Conservation (phyloP, 225 moss, liverwort and hornwort genomes). For the Takakia lepidozioides region DNA sequence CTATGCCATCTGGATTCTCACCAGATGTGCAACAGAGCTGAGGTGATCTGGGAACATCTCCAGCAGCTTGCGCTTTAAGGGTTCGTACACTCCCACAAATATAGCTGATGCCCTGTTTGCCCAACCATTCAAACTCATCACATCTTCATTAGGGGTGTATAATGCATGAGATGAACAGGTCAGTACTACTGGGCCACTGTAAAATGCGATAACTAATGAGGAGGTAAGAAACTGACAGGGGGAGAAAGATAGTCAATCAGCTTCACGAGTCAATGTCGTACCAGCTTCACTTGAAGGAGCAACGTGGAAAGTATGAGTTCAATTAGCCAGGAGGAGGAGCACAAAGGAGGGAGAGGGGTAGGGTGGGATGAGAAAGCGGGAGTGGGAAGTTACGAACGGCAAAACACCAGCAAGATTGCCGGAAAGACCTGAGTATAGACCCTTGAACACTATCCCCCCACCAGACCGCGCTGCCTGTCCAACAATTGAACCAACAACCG, state of each 20-base stretch:
- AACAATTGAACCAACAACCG: constrained; percentile 16
- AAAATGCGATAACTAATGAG: too few relatives aligned
- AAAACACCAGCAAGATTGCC: constrained; percentile 79
- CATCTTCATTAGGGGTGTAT: too few relatives aligned
- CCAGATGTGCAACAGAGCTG: constrained; percentile 71
- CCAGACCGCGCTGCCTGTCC: constrained; percentile 84
- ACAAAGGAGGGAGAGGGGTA: not conserved
- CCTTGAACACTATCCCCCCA: constrained; percentile 77
- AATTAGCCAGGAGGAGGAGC: constrained; percentile 1
- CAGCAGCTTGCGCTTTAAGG: constrained; percentile 65
- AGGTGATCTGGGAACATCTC: constrained; percentile 57
- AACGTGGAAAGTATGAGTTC: not conserved
- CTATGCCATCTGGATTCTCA: constrained; percentile 6
- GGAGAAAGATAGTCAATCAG: too few relatives aligned
- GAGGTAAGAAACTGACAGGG: too few relatives aligned
- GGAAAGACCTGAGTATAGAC: constrained; percentile 91
- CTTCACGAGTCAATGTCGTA: too few relatives aligned
- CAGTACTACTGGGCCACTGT: too few relatives aligned
- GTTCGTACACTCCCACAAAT: constrained; percentile 82
- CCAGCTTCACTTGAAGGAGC: too few relatives aligned
- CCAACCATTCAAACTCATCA: not conserved
- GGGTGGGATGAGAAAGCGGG: constrained; percentile 2
- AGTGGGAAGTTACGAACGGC: constrained; percentile 20
- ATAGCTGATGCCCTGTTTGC: constrained; percentile 71
- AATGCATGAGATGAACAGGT: too few relatives aligned